Evolutionary conservation across 2,329 filamentous ascomycete genomes (phyloP).

Genomic region (Fusarium sp.): DNA sequence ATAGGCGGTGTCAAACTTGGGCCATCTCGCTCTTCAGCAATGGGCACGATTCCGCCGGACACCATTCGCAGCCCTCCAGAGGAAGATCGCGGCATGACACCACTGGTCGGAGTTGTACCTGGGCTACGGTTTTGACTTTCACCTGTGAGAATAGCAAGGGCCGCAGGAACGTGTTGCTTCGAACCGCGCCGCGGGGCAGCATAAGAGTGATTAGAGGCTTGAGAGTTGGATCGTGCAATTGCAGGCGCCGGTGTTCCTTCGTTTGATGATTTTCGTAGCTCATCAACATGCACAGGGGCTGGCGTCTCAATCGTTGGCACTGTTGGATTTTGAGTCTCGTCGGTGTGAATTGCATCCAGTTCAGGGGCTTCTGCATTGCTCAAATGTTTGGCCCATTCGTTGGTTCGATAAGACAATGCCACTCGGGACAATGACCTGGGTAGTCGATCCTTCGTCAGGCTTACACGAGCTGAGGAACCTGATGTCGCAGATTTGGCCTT

Average conservation of each 20-base stretch:
- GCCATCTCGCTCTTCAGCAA: slow-evolving; percentile 60
- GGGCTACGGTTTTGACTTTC: slow-evolving; percentile 46
- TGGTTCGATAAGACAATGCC: slow-evolving; percentile 87
- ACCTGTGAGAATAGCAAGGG: slow-evolving; percentile 47
- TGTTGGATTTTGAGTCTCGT: slow-evolving; percentile 51
- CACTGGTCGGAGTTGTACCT: slow-evolving; percentile 38
- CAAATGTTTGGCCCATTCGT: slow-evolving; percentile 96
- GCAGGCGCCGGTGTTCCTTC: slow-evolving; percentile 60
- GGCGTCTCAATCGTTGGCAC: slow-evolving; percentile 61
- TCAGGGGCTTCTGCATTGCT: slow-evolving; percentile 81
- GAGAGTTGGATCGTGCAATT: slow-evolving; percentile 52
- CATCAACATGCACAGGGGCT: slow-evolving; percentile 74
- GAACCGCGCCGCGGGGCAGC: slow-evolving; percentile 28
- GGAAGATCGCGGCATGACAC: slow-evolving; percentile 40
- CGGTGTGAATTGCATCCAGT: slow-evolving; percentile 71
- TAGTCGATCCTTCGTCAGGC: slow-evolving; percentile 73
- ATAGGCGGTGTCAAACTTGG: slow-evolving; percentile 31
- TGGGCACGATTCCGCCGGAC: slow-evolving; percentile 57
- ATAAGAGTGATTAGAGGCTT: slow-evolving; percentile 45
- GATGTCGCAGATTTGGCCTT: slow-evolving; percentile 61
- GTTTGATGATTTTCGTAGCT: slow-evolving; percentile 75
- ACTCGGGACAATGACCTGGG: slow-evolving; percentile 82
- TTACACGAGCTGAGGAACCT: slow-evolving; percentile 60
- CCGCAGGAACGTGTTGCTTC: slow-evolving; percentile 47
- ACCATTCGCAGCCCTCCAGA: slow-evolving; percentile 47